Evolutionary conservation across 805 yeast species (phyloP).

Genomic region (Cyberlindnera subsufficiens): DNA sequence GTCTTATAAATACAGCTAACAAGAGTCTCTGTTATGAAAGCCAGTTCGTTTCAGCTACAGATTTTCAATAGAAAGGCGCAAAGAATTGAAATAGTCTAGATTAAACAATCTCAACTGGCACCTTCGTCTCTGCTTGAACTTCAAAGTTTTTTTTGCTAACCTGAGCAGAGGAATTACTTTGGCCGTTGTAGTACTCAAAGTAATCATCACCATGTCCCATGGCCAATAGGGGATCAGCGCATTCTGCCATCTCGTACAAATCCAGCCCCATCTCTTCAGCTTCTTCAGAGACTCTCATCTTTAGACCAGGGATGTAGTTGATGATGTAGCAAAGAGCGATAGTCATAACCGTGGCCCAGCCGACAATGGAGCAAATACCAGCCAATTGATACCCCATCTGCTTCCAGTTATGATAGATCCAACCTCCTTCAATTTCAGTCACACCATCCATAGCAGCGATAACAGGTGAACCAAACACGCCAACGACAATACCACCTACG

Average conservation of each 20-base stretch:
- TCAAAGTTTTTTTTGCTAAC: neutral
- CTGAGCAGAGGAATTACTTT: constrained; percentile 6
- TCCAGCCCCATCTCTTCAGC: constrained; percentile 50
- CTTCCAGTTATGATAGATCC: constrained; percentile 87
- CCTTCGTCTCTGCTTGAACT: too few relatives aligned
- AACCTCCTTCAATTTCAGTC: constrained; percentile 84
- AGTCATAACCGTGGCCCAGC: constrained; percentile 42
- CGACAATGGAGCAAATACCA: constrained; percentile 31
- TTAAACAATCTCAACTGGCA: too few relatives aligned
- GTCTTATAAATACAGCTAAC: too few relatives aligned
- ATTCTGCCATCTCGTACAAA: constrained; percentile 44
- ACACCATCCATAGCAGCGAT: constrained; percentile 87
- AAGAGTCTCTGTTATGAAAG: too few relatives aligned
- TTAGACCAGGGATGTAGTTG: constrained; percentile 45
- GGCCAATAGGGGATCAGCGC: constrained; percentile 29
- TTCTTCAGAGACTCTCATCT: constrained; percentile 38
- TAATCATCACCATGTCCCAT: neutral
- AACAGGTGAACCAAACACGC: constrained; percentile 75
- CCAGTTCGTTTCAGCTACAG: too few relatives aligned
- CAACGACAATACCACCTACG: constrained; percentile 80
- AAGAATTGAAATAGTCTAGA: too few relatives aligned
- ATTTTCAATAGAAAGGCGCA: too few relatives aligned
- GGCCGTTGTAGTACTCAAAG: constrained; percentile 13
- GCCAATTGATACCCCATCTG: constrained; percentile 90
- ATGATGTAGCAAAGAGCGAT: constrained; percentile 38